Percentiles rank a stretch among this genome's conserved stretches.
Conservation (phyloP, 2,329 filamentous ascomycete genomes). For the Talaromyces marneffei region DNA sequence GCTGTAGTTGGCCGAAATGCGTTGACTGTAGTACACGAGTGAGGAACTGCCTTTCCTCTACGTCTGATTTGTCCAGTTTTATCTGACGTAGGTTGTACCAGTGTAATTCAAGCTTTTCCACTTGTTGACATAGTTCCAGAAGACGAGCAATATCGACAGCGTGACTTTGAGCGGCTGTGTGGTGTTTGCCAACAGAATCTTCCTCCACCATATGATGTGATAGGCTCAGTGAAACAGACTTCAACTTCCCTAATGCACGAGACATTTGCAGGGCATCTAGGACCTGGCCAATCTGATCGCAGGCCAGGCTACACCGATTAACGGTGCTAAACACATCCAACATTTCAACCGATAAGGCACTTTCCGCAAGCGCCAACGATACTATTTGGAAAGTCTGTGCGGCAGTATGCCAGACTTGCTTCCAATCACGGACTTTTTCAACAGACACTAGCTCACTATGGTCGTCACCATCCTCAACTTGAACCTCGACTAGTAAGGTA, state of each 20-base stretch:
- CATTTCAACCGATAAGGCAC: background rate
- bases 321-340: background rate
- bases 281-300: background rate
- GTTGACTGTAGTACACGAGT: background rate
- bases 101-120: background rate
- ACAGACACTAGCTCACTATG: background rate
- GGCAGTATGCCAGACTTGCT: background rate
- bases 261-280: constrained; percentile 1
- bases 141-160: background rate
- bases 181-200: background rate
- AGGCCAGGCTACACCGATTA: background rate
- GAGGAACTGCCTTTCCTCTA: background rate
- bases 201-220: background rate
- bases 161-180: background rate
- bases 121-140: background rate
- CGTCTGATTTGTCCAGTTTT: background rate
- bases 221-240: background rate
- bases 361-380: background rate
- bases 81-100: background rate
- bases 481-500: background rate
- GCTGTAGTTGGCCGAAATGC: background rate
- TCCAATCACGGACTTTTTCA: background rate
- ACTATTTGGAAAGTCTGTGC: background rate
- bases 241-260: constrained; percentile 1
- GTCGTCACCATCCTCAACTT: background rate